Conservation (phyloP, 2,329 filamentous ascomycete species). For the Coniochaeta sp. region DNA sequence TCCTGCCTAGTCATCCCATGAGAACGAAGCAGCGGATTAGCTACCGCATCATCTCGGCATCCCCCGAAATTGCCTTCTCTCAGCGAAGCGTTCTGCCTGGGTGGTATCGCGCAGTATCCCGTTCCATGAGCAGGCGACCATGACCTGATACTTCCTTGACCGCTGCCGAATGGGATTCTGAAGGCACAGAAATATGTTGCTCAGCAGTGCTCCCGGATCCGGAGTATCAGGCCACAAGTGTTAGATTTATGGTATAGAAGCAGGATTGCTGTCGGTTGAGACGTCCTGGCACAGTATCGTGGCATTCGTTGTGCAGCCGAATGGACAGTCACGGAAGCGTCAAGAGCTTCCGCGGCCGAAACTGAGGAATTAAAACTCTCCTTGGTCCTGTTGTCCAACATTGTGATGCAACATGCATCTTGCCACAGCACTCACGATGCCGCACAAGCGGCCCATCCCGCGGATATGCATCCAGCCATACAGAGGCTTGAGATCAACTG, state of each 20-base stretch:
- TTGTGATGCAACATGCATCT: constrained; percentile 5
- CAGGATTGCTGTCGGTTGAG: background rate
- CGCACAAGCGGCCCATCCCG: constrained; percentile 16
- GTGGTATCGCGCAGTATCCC: no score
- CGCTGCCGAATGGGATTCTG: background rate
- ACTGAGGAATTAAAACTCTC: background rate
- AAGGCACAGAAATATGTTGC: background rate
- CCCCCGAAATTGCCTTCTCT: no score
- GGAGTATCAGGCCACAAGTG: background rate
- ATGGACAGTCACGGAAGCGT: background rate
- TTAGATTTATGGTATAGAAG: background rate
- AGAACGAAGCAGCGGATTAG: no score
- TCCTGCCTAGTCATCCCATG: no score
- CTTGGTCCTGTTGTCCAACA: background rate
- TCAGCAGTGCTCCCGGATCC: background rate
- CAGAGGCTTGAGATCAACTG: no score
- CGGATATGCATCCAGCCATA: constrained; percentile 5
- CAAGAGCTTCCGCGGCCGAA: background rate
- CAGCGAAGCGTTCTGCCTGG: no score
- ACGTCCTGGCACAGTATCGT: background rate
- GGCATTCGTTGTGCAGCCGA: constrained; percentile 10
- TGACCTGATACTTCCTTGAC: no score
- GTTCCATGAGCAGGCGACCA: no score
- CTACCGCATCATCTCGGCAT: no score
- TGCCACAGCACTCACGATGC: constrained; percentile 8